Evolutionary conservation across 1,284 basidiomycete genomes (phyloP).

Genomic region (Puccinia novopanici): DNA sequence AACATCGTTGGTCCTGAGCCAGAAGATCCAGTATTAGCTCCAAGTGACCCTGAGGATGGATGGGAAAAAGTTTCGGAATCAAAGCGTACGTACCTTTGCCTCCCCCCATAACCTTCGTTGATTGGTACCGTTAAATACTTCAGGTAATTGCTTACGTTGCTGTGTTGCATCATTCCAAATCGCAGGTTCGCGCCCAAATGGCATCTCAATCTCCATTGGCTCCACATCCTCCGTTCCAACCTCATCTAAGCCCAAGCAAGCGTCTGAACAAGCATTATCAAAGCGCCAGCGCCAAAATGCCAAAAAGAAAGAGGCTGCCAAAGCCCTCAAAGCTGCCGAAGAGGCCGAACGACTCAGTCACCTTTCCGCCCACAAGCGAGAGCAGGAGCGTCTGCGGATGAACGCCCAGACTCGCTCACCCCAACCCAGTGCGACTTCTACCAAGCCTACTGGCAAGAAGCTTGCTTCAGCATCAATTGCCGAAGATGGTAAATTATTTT

Average conservation of each 20-base stretch:
- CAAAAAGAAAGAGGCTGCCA: slow-evolving; percentile 47
- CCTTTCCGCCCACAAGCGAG: slow-evolving; percentile 40
- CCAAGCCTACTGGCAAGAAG: not conserved
- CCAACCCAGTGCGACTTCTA: not conserved
- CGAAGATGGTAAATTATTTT: slow-evolving; percentile 17
- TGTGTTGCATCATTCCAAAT: not conserved
- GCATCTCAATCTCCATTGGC: not conserved
- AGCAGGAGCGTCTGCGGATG: slow-evolving; percentile 37
- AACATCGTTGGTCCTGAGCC: slow-evolving; percentile 36
- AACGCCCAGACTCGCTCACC: slow-evolving; percentile 28
- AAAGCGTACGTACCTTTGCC: slow-evolving; percentile 19
- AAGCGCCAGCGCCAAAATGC: slow-evolving; percentile 50
- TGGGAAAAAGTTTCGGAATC: slow-evolving; percentile 46
- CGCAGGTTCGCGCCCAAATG: slow-evolving; percentile 6
- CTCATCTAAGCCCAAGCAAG: not conserved
- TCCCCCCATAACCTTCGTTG: not conserved
- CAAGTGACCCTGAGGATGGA: slow-evolving; percentile 38
- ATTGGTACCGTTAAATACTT: not conserved
- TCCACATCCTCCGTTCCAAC: not conserved
- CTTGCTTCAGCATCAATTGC: not conserved
- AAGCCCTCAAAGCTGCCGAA: slow-evolving; percentile 36
- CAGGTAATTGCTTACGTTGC: not conserved
- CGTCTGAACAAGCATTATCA: slow-evolving; percentile 8
- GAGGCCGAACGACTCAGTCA: slow-evolving; percentile 33
- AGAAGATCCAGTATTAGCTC: slow-evolving; percentile 5